Evolutionary conservation across 1,139 yeast species (phyloP).

Genomic region (Lipomyces yarrowii): DNA sequence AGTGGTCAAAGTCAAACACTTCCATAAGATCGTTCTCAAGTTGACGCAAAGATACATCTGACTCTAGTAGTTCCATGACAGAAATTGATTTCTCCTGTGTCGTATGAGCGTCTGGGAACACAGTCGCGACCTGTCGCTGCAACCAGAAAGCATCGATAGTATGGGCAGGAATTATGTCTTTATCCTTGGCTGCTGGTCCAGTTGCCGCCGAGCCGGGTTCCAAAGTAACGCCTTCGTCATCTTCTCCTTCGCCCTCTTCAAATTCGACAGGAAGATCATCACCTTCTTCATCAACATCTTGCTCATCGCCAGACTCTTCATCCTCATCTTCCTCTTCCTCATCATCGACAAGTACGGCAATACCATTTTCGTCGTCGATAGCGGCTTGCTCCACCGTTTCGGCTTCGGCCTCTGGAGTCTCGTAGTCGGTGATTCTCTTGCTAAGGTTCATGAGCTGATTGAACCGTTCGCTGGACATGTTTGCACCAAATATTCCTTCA

Average conservation of each 20-base stretch:
- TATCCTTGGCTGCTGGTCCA: conserved; percentile 23
- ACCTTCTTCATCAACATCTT: conserved; percentile 40
- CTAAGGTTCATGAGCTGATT: conserved; percentile 57
- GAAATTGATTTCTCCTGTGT: conserved; percentile 43
- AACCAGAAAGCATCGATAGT: conserved; percentile 58
- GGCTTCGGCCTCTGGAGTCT: conserved; percentile 41
- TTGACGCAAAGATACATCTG: conserved; percentile 45
- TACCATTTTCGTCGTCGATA: conserved; percentile 49
- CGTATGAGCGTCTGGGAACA: conserved; percentile 46
- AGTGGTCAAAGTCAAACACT: conserved; percentile 51
- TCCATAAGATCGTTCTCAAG: conserved; percentile 58
- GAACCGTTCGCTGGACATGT: conserved; percentile 53
- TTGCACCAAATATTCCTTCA: conserved; percentile 53
- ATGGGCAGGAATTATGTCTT: conserved; percentile 37
- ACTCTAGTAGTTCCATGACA: conserved; percentile 43
- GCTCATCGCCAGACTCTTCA: conserved; percentile 43
- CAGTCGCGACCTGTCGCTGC: conserved; percentile 47
- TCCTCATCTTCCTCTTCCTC: conserved; percentile 46
- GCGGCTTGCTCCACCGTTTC: conserved; percentile 28
- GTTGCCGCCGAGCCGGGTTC: background rate
- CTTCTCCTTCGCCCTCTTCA: conserved; percentile 25
- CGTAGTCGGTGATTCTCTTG: conserved; percentile 61
- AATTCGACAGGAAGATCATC: conserved; percentile 39
- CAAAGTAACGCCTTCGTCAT: conserved; percentile 30
- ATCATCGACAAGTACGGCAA: conserved; percentile 52